Evolutionary conservation across 768 basidiomycete species (phyloP).

Genomic region (Suillus plorans): DNA sequence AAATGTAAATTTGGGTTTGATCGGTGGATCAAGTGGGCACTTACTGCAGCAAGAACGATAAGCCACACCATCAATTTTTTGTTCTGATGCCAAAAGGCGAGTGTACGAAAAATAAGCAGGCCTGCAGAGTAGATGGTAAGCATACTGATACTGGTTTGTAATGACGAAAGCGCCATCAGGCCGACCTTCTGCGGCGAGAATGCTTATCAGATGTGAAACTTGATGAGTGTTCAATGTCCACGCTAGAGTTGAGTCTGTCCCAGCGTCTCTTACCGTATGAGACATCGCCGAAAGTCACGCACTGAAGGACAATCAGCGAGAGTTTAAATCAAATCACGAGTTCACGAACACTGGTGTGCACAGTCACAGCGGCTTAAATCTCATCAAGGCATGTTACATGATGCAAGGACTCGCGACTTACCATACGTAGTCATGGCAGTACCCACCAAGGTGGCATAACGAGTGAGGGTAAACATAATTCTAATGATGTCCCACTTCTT

Average conservation of each 20-base stretch:
- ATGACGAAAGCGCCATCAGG: neutral
- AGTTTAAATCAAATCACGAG: neutral
- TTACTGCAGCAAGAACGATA: neutral
- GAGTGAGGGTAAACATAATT: neutral
- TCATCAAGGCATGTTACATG: neutral
- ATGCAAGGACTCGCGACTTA: neutral
- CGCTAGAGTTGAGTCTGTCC: neutral
- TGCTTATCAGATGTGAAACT: slow-evolving; percentile 7
- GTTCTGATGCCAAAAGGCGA: slow-evolving; percentile 2
- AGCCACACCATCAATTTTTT: neutral
- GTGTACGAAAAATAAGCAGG: slow-evolving; percentile 3
- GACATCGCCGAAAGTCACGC: neutral
- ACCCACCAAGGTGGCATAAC: slow-evolving; percentile 3
- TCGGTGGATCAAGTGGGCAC: neutral
- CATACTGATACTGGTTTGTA: neutral
- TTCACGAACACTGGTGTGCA: neutral
- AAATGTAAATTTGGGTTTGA: neutral
- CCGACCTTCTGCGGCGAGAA: slow-evolving; percentile 6
- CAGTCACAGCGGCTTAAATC: neutral
- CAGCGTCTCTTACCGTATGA: neutral
- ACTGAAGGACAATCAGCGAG: neutral
- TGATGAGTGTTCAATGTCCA: neutral
- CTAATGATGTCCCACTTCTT: neutral
- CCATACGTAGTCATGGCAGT: slow-evolving; percentile 3
- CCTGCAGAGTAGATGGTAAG: neutral